Evolutionary conservation across 2,329 filamentous ascomycete species (phyloP).

Genomic region (Aureobasidium lini): DNA sequence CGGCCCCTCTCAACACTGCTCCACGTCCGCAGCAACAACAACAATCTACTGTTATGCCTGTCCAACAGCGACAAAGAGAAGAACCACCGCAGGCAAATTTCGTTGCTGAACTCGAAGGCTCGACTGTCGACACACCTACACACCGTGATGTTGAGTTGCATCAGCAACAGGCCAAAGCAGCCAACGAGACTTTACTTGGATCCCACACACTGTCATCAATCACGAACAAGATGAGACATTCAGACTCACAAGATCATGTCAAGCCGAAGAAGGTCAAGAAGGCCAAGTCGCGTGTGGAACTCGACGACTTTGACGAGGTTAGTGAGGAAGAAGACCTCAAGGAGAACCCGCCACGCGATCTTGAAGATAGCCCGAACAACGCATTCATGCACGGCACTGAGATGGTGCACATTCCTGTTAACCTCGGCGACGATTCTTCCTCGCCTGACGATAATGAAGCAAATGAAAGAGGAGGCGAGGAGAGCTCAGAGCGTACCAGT

Average conservation of each 20-base stretch:
- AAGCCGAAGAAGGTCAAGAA: slow-evolving; percentile 51
- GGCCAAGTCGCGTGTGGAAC: slow-evolving; percentile 55
- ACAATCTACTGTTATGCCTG: not conserved
- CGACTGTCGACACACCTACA: slow-evolving; percentile 32
- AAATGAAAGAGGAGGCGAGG: slow-evolving; percentile 19
- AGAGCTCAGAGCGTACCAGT: slow-evolving; percentile 21
- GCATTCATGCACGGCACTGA: slow-evolving; percentile 33
- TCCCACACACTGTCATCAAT: slow-evolving; percentile 25
- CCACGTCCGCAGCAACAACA: slow-evolving; percentile 5
- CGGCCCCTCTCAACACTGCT: not conserved
- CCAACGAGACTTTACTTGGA: slow-evolving; percentile 5
- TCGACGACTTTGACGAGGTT: slow-evolving; percentile 63
- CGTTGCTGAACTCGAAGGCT: slow-evolving; percentile 32
- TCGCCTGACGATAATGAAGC: slow-evolving; percentile 6
- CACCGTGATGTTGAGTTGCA: slow-evolving; percentile 23
- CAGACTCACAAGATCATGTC: slow-evolving; percentile 27
- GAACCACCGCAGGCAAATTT: slow-evolving; percentile 17
- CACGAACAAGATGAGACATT: slow-evolving; percentile 38
- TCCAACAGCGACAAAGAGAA: not conserved
- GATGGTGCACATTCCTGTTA: slow-evolving; percentile 28
- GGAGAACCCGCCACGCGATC: slow-evolving; percentile 21
- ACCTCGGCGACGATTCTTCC: not conserved
- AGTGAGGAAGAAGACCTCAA: slow-evolving; percentile 35
- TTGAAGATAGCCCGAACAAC: slow-evolving; percentile 15
- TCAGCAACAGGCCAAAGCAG: not conserved